A percentile compares a stretch with the other conserved stretches of the same genome.
Evolutionary conservation across 306 rosid genomes (phyloP).

Genomic region (Alnus rubra): DNA sequence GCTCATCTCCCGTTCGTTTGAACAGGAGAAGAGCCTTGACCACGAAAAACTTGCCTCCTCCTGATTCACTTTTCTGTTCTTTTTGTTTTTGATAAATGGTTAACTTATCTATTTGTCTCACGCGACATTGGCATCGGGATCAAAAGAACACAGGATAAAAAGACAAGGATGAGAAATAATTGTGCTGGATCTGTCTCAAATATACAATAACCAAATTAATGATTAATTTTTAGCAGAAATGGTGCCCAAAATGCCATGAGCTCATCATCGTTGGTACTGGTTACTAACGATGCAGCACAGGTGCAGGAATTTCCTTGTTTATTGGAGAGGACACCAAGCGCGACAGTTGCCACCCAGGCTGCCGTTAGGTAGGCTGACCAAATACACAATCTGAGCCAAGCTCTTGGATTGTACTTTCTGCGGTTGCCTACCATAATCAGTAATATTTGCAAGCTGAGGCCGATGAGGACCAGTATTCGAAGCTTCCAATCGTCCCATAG

Average conservation of each 20-base stretch:
- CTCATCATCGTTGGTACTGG: neutral
- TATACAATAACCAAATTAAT: too few relatives aligned
- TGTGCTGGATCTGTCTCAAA: too few relatives aligned
- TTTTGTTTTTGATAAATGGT: too few relatives aligned
- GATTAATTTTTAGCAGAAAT: neutral
- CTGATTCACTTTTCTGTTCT: too few relatives aligned
- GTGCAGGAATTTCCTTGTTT: neutral
- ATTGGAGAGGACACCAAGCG: constrained; percentile 3
- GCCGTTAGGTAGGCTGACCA: constrained; percentile 1
- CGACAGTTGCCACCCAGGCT: constrained; percentile 6
- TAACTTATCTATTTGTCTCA: too few relatives aligned
- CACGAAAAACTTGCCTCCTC: too few relatives aligned
- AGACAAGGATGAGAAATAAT: too few relatives aligned
- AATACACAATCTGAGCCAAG: neutral
- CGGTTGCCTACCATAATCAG: neutral
- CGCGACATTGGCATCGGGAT: too few relatives aligned
- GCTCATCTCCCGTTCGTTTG: too few relatives aligned
- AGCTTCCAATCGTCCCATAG: constrained; percentile 3
- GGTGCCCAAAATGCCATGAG: constrained; percentile 3
- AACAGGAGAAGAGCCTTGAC: too few relatives aligned
- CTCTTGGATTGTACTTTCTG: neutral
- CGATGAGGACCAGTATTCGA: neutral
- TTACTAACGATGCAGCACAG: neutral
- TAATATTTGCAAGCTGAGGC: neutral
- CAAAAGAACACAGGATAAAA: too few relatives aligned